Evolutionary conservation across 768 basidiomycete species (phyloP), one percentile per base, ranked within the genome.

Genomic region (Brasilioporus rufonigricans): DNA sequence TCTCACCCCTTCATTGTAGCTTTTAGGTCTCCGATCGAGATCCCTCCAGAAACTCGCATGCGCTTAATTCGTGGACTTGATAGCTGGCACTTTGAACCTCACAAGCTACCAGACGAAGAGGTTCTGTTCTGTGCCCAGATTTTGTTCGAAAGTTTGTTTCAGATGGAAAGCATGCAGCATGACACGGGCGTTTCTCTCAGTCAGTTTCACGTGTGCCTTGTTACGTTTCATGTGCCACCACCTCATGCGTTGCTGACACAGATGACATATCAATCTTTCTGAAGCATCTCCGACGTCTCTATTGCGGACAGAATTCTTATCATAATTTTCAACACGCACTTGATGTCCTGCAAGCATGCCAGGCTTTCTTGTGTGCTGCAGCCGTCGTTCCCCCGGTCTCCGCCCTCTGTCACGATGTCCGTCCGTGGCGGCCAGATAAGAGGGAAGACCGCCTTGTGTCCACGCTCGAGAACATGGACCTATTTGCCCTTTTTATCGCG

Each of bases 271-370:
- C 83, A 19, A 73, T 82, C 11, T 88, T 98, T 63, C 79, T 99
- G 38, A 83, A 84, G 61, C 91, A 96, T 60, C 81, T 98, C n/a
- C 84, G 88, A n/a, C 83, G 84, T 27, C 86, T 96, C 48, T 99
- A 99, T 70, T 89, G 94, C 57, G 80, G 82, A 48, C 85, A 87
- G 54, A 98, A 98, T 73, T 87, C 89, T 26, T 99, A 99, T 71
- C 97, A 99, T 78, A 99, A 98, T 67, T 98, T 96, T 68, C 86
- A 92, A 57, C 97, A 99, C 72, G 97, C 95, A 1, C 77, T 97
- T 40, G 97, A 99, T 70, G 97, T 98, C 16, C 80, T 98, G 21
- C 97, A 99, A 67, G 94, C 95, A 0, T 83, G 85, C 5, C 93
- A 97, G 64, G 84, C 82, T 21, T 98, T 94, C 74, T 77, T 99